These are phyloP conservation scores for Xenoacremonium recifei DNA, from an alignment of 2,329 filamentous ascomycete species.

Conservation along the genomic window DNA sequence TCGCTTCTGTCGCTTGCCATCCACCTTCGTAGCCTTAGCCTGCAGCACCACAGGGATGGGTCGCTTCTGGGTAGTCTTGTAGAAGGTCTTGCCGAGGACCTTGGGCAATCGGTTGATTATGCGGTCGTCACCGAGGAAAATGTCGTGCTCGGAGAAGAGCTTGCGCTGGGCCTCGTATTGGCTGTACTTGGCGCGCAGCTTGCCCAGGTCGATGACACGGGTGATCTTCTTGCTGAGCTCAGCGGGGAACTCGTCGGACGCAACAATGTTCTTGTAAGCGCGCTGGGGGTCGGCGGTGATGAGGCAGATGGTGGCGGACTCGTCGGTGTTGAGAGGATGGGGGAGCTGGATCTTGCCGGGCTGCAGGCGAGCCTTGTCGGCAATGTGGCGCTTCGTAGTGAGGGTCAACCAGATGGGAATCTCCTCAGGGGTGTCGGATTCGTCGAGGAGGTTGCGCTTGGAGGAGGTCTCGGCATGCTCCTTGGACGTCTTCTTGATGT, in stretches of 20 bases:
- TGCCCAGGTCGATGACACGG: constrained; percentile 76
- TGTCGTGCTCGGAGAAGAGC: constrained; percentile 80
- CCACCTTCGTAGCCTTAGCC: constrained; percentile 59
- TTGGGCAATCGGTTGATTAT: constrained; percentile 73
- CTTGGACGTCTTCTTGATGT: constrained; percentile 58
- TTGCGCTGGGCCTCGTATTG: constrained; percentile 85
- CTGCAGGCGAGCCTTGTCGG: constrained; percentile 76
- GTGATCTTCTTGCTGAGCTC: constrained; percentile 66
- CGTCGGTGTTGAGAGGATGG: constrained; percentile 67
- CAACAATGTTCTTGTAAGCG: constrained; percentile 85
- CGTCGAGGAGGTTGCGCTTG: constrained; percentile 58
- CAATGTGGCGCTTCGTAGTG: constrained; percentile 64
- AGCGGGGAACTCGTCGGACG: constrained; percentile 67
- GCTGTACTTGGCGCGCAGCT: constrained; percentile 80
- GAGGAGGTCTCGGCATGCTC: constrained; percentile 42
- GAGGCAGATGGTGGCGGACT: constrained; percentile 73
- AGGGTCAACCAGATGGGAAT: constrained; percentile 61
- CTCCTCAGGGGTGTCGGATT: constrained; percentile 42
- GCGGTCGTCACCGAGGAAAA: constrained; percentile 91
- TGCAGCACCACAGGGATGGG: constrained; percentile 79
- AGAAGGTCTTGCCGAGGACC: constrained; percentile 88
- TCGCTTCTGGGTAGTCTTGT: constrained; percentile 77
- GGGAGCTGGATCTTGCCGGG: constrained; percentile 79
- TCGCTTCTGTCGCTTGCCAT: constrained; percentile 57
- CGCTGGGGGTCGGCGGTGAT: constrained; percentile 82